These are phyloP conservation scores for Protomyces inundatus DNA, from an alignment of 1,139 yeast genomes.

Conservation along the genomic window DNA sequence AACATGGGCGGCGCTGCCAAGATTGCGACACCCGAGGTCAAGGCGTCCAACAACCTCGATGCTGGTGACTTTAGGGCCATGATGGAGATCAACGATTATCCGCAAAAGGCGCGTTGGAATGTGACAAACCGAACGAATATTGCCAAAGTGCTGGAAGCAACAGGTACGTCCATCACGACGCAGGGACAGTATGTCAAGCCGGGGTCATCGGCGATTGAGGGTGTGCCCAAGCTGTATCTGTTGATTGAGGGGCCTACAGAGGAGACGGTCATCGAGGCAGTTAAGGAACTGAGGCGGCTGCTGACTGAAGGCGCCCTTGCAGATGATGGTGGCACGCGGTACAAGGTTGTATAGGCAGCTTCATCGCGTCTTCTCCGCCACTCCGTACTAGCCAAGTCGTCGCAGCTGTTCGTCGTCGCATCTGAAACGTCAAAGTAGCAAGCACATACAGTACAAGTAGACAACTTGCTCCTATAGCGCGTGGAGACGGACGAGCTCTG, in stretches of 20 bases:
- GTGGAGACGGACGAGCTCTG: too few relatives aligned
- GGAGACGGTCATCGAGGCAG: slow-evolving; percentile 60
- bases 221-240: slow-evolving; percentile 69
- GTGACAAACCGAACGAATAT: slow-evolving; percentile 68
- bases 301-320: slow-evolving; percentile 48
- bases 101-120: slow-evolving; percentile 74
- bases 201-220: slow-evolving; percentile 45
- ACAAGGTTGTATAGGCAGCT: slow-evolving; percentile 13
- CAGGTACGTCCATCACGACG: slow-evolving; percentile 73
- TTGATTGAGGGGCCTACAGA: slow-evolving; percentile 74
- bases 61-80: slow-evolving; percentile 62
- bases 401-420: too few relatives aligned
- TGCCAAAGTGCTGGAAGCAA: slow-evolving; percentile 60
- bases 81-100: slow-evolving; percentile 76
- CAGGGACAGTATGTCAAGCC: slow-evolving; percentile 75
- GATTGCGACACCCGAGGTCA: slow-evolving; percentile 45
- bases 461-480: too few relatives aligned
- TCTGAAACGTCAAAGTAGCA: too few relatives aligned
- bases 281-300: slow-evolving; percentile 54
- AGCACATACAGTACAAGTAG: too few relatives aligned
- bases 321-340: slow-evolving; percentile 15
- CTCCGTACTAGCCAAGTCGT: too few relatives aligned
- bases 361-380: too few relatives aligned
- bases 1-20: slow-evolving; percentile 40
- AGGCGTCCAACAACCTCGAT: slow-evolving; percentile 47